Base-by-base conservation (phyloP, 805 yeast species). In the Saccharomycopsis fodiens region DNA sequence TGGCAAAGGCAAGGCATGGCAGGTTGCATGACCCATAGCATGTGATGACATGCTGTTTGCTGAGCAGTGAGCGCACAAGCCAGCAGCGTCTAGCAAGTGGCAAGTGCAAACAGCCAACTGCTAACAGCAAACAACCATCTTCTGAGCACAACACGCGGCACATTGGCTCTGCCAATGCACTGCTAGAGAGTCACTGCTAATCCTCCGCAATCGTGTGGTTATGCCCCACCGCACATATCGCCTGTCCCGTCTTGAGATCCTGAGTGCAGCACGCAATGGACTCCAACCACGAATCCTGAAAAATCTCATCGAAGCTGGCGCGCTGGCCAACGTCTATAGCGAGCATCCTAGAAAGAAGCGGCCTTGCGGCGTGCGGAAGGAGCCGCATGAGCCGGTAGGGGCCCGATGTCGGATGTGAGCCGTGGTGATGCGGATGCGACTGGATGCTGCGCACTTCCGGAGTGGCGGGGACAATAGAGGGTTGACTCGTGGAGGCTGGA, bases 291-390 rank as follows among this genome's bases (percentile, higher is more conserved):
- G 74, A 82, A 60, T 85, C 93, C 20, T 66, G 63, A 49, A 79
- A 65, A 7, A 85, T 73, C 27, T 82, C 88, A 25, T 73, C 73
- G 57, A 85, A 63, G 1, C 84, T 73, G 1, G 88, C 85, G 56
- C 94, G 72, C 47, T 71, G 66, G 1, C 48, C 46, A 8, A 83
- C 79, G 52, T 83, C 85, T 13, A 82, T 67, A 42, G 70, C 70
- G 22, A 85, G 63, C 79, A 85, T 82, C 48, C 65, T 70, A 20
- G 83, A 79, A 25, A 85, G 68, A 8, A 85, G 67, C 10, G 91
- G 93, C 61, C 95, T 73, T 13, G 93, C 68, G 5, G 91, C 88
- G 60, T 85, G 95, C 3, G 95, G 95, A 31, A 85, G 64, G 42
- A 85, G 65, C 63, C 95, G 74, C 81, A 85, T 76, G 53, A 85